Evolutionary conservation across 2,329 filamentous ascomycete species (phyloP), one percentile per base, ranked within the genome.

Genomic region (Phaeoacremonium minimum): DNA sequence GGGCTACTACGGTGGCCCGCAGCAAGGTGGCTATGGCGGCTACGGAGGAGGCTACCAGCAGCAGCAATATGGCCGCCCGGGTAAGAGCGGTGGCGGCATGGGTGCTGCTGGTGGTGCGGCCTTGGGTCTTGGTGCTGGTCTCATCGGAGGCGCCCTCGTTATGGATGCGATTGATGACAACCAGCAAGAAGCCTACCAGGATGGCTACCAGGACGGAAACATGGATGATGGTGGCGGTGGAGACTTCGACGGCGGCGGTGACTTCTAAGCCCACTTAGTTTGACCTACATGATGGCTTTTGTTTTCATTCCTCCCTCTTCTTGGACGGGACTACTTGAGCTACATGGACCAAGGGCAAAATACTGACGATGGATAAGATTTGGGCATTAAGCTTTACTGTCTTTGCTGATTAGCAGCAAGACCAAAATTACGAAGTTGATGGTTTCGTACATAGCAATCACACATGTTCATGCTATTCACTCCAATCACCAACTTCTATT

Each of bases 81-180:
- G 73, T 3, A 67, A 47, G 42, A 46, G 46, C 38, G 51, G 50
- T 32, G 58, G 59, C 34, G 63, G 66, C 17, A 62, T 91, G 63
- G 86, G 87, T n/a, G 71, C 76, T 41, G 77, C 73, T 2, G 87
- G 86, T 32, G 87, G 82, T 35, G 79, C 83, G 7, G 86, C 86
- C 15, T 66, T 95, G 30, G 89, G 89, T 64, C 60, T 87, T 4
- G 89, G 88, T 47, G 89, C 84, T 45, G 89, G 89, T 58, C 53
- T 95, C 55, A 51, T 95, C 2, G 90, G 88, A 48, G 89, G 89
- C 37, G 75, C 79, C 43, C 44, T 95, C 50, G 60, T 95, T 19
- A 82, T 73, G 3, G 70, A 84, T 52, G 81, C 82, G 2, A 69
- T 90, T 34, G 64, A 85, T 38, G 76, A 82, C 42, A 56, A 73